Conservation (phyloP, 345 rosid genomes). For the Capsella bursapastoris region DNA sequence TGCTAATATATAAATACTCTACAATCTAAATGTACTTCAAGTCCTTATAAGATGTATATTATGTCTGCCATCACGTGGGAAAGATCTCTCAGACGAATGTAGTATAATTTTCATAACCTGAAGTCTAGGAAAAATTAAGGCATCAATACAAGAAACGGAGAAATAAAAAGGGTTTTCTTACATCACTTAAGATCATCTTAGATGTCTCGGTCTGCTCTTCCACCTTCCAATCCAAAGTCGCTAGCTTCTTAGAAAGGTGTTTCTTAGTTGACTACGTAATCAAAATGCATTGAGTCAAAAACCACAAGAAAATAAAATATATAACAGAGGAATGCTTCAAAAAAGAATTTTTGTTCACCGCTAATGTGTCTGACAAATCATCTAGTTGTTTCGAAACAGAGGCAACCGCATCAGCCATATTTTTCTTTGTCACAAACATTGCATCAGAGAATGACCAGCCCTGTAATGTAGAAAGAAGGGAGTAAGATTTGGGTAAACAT, state of each 20-base stretch:
- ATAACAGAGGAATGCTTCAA: background rate
- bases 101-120: slow-evolving; percentile 5
- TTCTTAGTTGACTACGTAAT: slow-evolving; percentile 75
- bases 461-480: slow-evolving; percentile 51
- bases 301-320: background rate
- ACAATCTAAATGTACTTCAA: background rate
- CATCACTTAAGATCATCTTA: slow-evolving; percentile 67
- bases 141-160: slow-evolving; percentile 22
- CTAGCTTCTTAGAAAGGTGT: slow-evolving; percentile 78
- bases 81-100: background rate
- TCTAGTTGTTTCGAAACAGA: slow-evolving; percentile 82
- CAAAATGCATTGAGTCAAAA: slow-evolving; percentile 25
- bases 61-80: background rate
- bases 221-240: slow-evolving; percentile 82
- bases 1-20: background rate
- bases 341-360: slow-evolving; percentile 46
- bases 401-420: slow-evolving; percentile 83
- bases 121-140: background rate
- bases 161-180: slow-evolving; percentile 33
- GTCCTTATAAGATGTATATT: slow-evolving; percentile 13
- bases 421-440: slow-evolving; percentile 90
- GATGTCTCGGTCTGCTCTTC: slow-evolving; percentile 80
- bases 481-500: slow-evolving; percentile 1
- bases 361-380: slow-evolving; percentile 71
- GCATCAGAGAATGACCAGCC: slow-evolving; percentile 89